Base-by-base conservation (phyloP, 1,139 yeast genomes). In the Protomyces lactucae-debilis region DNA sequence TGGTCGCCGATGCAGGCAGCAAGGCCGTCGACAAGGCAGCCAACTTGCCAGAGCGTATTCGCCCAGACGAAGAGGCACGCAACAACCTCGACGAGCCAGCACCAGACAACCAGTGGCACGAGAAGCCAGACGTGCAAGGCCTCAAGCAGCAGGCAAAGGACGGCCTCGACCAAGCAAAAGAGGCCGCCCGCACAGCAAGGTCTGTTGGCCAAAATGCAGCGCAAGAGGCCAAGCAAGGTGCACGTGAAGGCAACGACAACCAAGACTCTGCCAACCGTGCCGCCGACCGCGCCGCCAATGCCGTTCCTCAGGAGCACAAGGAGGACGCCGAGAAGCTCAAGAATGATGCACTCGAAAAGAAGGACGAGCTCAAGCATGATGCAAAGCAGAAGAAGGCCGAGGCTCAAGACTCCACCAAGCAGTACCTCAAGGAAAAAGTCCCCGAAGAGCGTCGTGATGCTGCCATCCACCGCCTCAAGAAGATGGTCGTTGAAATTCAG, bases 401-500 rank as follows among this genome's bases (percentile, higher is more conserved):
- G 55, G 51, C 57, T 14, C 43, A 57, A 46, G 51, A 63, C 14
- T 39, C 39, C 36, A 57, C 65, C n/a, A 52, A 23, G 59, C 56
- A 59, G 12, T 68, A 68, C 46, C 53, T 68, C 28, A 32, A 51
- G 37, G 61, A 65, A 36, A 68, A 68, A 39, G 25, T 68, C n/a
- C 68, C 70, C 23, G 57, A 63, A 61, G 69, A 68, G 63, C 68
- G 70, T 14, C 67, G 68, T 8, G 66, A 65, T 9, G 66, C 65
- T 36, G 55, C 57, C 16, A 59, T 68, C 35, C 39, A 36, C 37
- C 65, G 70, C 1, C 67, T 68, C 57, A 66, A 66, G 67, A 64
- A 66, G 46, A 63, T 67, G 64, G 64, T 69, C 16, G 68, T 65
- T 36, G 70, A 69, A 54, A 67, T 69, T 57, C 71, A 69, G 46